Conservation (phyloP, 2,329 filamentous ascomycete species). For the Diplodia mutila region DNA sequence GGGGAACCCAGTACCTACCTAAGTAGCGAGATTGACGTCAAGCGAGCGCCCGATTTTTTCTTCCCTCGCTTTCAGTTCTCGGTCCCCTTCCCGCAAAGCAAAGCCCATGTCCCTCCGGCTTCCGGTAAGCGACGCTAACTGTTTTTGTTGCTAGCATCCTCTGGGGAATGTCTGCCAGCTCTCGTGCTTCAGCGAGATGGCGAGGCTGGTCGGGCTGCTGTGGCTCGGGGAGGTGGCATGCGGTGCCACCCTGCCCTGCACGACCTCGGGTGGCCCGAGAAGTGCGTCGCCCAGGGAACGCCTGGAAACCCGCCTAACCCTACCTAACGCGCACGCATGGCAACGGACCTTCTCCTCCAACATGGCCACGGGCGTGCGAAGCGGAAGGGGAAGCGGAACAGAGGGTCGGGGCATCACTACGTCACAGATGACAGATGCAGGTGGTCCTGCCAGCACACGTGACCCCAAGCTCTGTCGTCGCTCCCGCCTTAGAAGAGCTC, state of each 20-base stretch:
- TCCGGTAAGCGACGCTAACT: background rate
- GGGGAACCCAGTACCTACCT: too few relatives aligned
- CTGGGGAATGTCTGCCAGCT: too few relatives aligned
- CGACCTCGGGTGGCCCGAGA: background rate
- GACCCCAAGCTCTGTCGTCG: background rate
- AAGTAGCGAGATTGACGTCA: background rate
- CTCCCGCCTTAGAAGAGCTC: background rate
- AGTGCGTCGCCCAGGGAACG: background rate
- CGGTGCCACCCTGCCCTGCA: background rate
- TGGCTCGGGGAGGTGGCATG: background rate
- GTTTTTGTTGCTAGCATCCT: background rate
- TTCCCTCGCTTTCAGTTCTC: background rate
- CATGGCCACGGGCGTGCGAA: background rate
- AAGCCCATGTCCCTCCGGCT: too few relatives aligned
- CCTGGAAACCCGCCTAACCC: background rate
- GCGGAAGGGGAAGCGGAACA: background rate
- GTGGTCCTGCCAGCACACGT: conserved; percentile 16
- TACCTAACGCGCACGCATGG: background rate
- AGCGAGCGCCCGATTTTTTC: background rate
- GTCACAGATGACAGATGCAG: too few relatives aligned
- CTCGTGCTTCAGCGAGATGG: background rate
- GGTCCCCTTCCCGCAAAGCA: too few relatives aligned
- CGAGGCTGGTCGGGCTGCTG: conserved; percentile 1
- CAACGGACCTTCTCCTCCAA: background rate
- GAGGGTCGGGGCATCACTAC: background rate